Percentiles rank a stretch among this genome's conserved stretches.
These are phyloP conservation scores for Acanthochlamys bracteata DNA, from an alignment of 106 monocot genomes.

Conservation along the genomic window DNA sequence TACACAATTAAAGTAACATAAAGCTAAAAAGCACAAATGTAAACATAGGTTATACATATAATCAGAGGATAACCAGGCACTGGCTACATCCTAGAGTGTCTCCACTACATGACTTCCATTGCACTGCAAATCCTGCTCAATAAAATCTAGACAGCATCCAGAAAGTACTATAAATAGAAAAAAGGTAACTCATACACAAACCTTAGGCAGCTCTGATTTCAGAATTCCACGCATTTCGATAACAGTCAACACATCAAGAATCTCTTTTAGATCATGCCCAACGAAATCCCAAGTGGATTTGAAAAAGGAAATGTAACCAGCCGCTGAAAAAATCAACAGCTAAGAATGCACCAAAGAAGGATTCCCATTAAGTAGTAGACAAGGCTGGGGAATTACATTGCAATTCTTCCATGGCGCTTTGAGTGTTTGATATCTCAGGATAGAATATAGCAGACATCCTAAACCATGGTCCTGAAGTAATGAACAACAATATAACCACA, in stretches of 20 bases:
- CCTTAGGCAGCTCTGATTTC: slow-evolving; percentile 30
- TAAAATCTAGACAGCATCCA: too few species aligned
- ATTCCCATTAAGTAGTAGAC: too few species aligned
- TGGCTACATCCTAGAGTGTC: too few species aligned
- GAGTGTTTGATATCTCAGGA: slow-evolving; percentile 56
- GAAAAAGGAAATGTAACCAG: slow-evolving; percentile 55
- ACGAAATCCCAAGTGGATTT: slow-evolving; percentile 9
- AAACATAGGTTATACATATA: too few species aligned
- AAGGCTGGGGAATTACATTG: slow-evolving; percentile 54
- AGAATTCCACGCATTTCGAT: slow-evolving; percentile 55
- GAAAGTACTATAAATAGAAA: too few species aligned
- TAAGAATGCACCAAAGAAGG: not conserved
- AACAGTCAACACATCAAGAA: slow-evolving; percentile 62
- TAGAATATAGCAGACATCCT: slow-evolving; percentile 61
- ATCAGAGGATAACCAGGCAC: too few species aligned
- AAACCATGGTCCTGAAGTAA: slow-evolving; percentile 99
- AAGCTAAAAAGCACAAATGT: too few species aligned
- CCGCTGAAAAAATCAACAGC: slow-evolving; percentile 35
- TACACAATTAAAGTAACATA: too few species aligned
- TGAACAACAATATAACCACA: slow-evolving; percentile 1
- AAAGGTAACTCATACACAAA: slow-evolving; percentile 28
- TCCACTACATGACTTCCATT: too few species aligned
- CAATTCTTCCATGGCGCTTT: slow-evolving; percentile 57
- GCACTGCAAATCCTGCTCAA: too few species aligned
- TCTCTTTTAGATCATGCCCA: slow-evolving; percentile 44